Evolutionary conservation across 139 green algal genomes (phyloP), one percentile per base, ranked within the genome.

Genomic region (Trebouxia sp.): DNA sequence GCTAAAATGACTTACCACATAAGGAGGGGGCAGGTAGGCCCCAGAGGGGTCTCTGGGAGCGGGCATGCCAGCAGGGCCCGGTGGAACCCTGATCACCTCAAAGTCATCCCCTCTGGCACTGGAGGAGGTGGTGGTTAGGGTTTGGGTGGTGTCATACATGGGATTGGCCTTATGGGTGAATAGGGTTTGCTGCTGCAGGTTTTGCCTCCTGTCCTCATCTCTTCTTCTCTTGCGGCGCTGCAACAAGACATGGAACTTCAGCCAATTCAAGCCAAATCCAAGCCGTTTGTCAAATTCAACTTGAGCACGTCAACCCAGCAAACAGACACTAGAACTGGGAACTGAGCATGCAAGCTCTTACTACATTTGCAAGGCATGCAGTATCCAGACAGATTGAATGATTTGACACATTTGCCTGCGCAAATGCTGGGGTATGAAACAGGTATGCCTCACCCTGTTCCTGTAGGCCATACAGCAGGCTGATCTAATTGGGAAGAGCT

Each of bases 151-250:
- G 41, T 77, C 69, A n/a, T 77, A 77, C 69, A 77, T 53, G 38
- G 69, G 69, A 41, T 77, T 77, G 69, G 69, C 69, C 69, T 77
- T 77, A 41, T 77, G 69, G 41, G 24, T 77, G 69, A 56, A 77
- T 22, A 77, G 69, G 69, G 69, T 53, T 37, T 53, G 41, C 24
- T 77, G 26, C 39, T 51, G 41, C 42, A 56, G 41, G 24, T 39
- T 77, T 20, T 53, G 69, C 26, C 41, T 39, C 26, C 41, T 53
- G 41, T 56, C 41, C 0, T 35, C 11, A 28, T 51, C 41, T n/a
- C 41, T 51, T 35, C 30, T 38, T 20, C 69, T 38, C 17, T 28
- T 51, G 9, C 42, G 39, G 26, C 69, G 42, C 69, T 77, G 69
- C 69, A 77, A 26, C 15, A 41, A 26, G 32, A 22, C 35, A 42